These are phyloP conservation scores for Pezicula carpinea DNA, from an alignment of 2,329 filamentous ascomycete species.

Conservation along the genomic window DNA sequence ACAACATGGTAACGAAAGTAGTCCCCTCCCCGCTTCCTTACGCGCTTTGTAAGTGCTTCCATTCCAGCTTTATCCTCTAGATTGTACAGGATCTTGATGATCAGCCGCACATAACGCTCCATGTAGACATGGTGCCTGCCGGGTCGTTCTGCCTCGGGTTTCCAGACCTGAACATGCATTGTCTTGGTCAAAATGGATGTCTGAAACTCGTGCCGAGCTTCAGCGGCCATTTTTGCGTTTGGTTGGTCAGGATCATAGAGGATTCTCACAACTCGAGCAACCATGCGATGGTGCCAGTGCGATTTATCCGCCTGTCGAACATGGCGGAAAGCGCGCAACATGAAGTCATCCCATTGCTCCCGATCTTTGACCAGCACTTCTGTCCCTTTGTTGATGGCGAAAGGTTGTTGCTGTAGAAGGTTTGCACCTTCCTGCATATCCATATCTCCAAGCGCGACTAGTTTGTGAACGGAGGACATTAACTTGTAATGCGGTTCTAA, in stretches of 20 bases:
- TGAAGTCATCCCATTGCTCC: conserved; percentile 55
- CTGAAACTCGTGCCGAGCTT: conserved; percentile 60
- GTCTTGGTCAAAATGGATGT: conserved; percentile 73
- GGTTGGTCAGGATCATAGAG: conserved; percentile 51
- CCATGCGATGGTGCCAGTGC: conserved; percentile 73
- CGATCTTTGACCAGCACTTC: conserved; percentile 19
- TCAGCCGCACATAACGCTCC: conserved; percentile 64
- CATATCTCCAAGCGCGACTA: conserved; percentile 39
- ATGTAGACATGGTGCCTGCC: conserved; percentile 72
- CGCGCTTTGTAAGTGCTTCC: conserved; percentile 58
- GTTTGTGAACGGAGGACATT: conserved; percentile 61
- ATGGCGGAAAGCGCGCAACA: conserved; percentile 38
- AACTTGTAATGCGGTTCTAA: conserved; percentile 73
- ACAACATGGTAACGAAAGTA: conserved; percentile 22
- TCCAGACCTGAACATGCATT: conserved; percentile 70
- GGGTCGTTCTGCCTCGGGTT: conserved; percentile 64
- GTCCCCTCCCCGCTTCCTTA: conserved; percentile 59
- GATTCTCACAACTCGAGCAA: conserved; percentile 55
- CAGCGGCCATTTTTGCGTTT: conserved; percentile 41
- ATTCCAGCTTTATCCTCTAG: conserved; percentile 58
- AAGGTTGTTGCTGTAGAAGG: conserved; percentile 29
- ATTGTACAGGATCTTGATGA: conserved; percentile 55
- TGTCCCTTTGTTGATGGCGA: conserved; percentile 24
- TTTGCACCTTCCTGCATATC: conserved; percentile 27
- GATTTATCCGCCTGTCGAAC: conserved; percentile 55